Evolutionary conservation across 2,329 filamentous ascomycete genomes (phyloP).

Genomic region (Ramichloridium luteum): DNA sequence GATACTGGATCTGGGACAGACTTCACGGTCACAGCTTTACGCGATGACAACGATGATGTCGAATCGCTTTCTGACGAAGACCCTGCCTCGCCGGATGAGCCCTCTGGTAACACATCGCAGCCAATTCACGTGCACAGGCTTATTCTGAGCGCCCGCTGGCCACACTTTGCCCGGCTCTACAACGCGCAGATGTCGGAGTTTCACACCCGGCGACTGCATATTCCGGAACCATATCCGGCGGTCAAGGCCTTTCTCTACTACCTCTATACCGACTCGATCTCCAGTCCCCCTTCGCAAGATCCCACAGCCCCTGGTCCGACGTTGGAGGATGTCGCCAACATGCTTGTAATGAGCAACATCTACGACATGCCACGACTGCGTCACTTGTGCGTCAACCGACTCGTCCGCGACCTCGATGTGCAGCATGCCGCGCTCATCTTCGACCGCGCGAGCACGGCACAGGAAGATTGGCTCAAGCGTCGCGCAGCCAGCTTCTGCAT

Average conservation of each 20-base stretch:
- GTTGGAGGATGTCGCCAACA: slow-evolving; percentile 76
- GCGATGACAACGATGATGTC: slow-evolving; percentile 48
- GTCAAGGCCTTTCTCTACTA: slow-evolving; percentile 94
- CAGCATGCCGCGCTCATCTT: slow-evolving; percentile 92
- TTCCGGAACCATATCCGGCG: slow-evolving; percentile 87
- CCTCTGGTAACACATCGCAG: slow-evolving; percentile 50
- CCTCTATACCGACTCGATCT: slow-evolving; percentile 88
- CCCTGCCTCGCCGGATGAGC: slow-evolving; percentile 20
- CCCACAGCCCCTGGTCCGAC: slow-evolving; percentile 33
- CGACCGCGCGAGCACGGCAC: slow-evolving; percentile 82
- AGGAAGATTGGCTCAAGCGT: slow-evolving; percentile 85
- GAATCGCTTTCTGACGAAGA: slow-evolving; percentile 52
- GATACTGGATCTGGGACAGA: slow-evolving; percentile 79
- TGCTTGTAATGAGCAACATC: slow-evolving; percentile 94
- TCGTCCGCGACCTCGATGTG: slow-evolving; percentile 83
- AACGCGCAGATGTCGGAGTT: slow-evolving; percentile 94
- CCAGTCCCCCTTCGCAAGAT: slow-evolving; percentile 19
- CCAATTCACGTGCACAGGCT: slow-evolving; percentile 93
- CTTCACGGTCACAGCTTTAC: slow-evolving; percentile 78
- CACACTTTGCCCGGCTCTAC: slow-evolving; percentile 87
- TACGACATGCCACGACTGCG: slow-evolving; percentile 94
- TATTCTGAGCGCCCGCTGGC: slow-evolving; percentile 90
- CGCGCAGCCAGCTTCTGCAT: slow-evolving; percentile 81
- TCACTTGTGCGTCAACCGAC: slow-evolving; percentile 77
- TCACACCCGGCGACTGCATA: slow-evolving; percentile 94